Evolutionary conservation across 768 basidiomycete genomes (phyloP).

Genomic region (Phylloporus sp.): DNA sequence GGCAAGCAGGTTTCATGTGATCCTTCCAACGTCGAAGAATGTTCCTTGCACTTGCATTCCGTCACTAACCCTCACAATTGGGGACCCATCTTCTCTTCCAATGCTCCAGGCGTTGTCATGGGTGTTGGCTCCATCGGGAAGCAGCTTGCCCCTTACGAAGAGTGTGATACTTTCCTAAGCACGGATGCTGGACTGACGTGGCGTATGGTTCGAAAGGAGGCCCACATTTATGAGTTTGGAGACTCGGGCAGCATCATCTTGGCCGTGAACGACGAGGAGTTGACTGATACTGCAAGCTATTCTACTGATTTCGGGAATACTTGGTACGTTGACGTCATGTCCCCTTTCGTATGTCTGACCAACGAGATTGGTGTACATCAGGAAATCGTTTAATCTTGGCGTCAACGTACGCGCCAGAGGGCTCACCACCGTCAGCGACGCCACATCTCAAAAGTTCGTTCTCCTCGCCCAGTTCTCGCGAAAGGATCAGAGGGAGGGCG

Average conservation of each 20-base stretch:
- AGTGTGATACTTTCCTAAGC: slow-evolving; percentile 92
- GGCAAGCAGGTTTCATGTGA: slow-evolving; percentile 65
- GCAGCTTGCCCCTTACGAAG: slow-evolving; percentile 63
- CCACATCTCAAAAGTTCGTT: slow-evolving; percentile 94
- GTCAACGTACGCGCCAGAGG: slow-evolving; percentile 65
- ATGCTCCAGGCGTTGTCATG: slow-evolving; percentile 93
- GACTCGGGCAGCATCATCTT: slow-evolving; percentile 81
- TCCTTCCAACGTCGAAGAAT: slow-evolving; percentile 47
- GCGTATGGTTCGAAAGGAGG: slow-evolving; percentile 67
- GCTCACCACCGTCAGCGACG: slow-evolving; percentile 88
- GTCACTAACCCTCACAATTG: slow-evolving; percentile 91
- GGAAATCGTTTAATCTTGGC: slow-evolving; percentile 68
- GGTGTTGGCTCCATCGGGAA: slow-evolving; percentile 89
- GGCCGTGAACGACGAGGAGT: slow-evolving; percentile 79
- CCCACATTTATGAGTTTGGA: slow-evolving; percentile 96
- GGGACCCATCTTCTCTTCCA: slow-evolving; percentile 90
- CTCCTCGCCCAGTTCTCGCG: slow-evolving; percentile 74
- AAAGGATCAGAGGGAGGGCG: slow-evolving; percentile 45
- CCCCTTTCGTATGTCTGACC: background rate
- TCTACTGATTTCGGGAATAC: slow-evolving; percentile 76
- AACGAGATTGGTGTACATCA: slow-evolving; percentile 26
- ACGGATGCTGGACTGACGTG: slow-evolving; percentile 85
- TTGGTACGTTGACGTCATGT: slow-evolving; percentile 56
- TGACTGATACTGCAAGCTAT: slow-evolving; percentile 63
- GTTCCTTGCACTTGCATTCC: slow-evolving; percentile 88